Evolutionary conservation across 495 filamentous ascomycete species (phyloP), one percentile per base, ranked within the genome.

Genomic region (Xylaria nigripes): DNA sequence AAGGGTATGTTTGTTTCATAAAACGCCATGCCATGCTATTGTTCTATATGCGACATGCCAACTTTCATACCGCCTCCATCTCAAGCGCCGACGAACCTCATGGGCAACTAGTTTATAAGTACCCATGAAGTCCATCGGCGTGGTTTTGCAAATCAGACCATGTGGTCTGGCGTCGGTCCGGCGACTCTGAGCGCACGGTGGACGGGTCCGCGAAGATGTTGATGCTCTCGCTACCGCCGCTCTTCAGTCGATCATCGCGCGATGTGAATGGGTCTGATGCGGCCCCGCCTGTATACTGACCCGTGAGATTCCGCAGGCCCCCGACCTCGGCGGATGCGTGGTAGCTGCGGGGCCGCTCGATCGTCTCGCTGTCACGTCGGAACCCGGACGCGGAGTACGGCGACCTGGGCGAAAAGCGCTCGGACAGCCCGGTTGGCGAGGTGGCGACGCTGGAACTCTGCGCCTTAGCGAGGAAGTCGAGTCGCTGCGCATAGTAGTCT

Each of bases 191-290:
- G 30, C 62, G 47, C 49, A 76, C 58, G 6, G 67, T 72, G 15
- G 64, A 72, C 9, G 80, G 80, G 50, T 87, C 85, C 5, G 83
- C 81, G 67, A 85, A 89, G 13, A 90, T 76, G 57, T 82, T 80
- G 61, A 89, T 88, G 67, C 79, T 84, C 65, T 85, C 81, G 29
- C 66, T 67, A 23, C 63, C 65, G 2, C 70, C 78, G 59, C 83
- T 86, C 1, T 75, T 72, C 61, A 81, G 74, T 2, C 79, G 71
- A 40, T 73, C 55, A 43, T 67, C 58, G 9, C 50, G 51, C 7
- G 69, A 68, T 19, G 62, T 68, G 25, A 62, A 58, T 0, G 66
- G 66, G 13, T 32, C 27, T 24, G 50, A 13, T 49, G 29, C 6
- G 46, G 55, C 13, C 41, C 24, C 4, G 16, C 16, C 3, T 3